These are phyloP conservation scores for Chlorella sorokiniana DNA, from an alignment of 139 green algal species.

Conservation along the genomic window DNA sequence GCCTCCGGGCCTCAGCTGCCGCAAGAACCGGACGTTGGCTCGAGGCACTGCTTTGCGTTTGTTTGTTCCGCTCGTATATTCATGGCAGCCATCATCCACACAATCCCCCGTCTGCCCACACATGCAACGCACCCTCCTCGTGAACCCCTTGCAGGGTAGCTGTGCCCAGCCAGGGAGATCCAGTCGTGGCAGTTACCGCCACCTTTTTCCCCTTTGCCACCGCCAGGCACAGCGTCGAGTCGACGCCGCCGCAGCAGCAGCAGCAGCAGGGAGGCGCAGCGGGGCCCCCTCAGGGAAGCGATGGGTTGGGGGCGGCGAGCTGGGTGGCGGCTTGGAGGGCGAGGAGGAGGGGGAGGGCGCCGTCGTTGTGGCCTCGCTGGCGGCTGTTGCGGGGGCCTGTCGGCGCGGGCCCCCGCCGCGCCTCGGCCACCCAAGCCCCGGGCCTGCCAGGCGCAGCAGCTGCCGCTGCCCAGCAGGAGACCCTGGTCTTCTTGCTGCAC, in stretches of 20 bases:
- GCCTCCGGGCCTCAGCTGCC: neutral
- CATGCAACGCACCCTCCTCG: too few relatives aligned
- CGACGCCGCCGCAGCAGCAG: neutral
- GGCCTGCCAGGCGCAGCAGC: too few relatives aligned
- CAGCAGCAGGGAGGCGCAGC: neutral
- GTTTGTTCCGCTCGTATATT: neutral
- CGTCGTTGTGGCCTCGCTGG: neutral
- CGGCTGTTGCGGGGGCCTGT: neutral
- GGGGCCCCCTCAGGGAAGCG: neutral
- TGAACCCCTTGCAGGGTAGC: constrained; percentile 32
- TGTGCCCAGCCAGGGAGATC: constrained; percentile 52
- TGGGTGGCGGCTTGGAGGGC: constrained; percentile 13
- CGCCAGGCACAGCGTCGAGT: neutral
- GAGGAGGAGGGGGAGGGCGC: neutral
- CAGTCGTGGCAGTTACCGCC: constrained; percentile 67
- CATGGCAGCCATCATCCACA: neutral
- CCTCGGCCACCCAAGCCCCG: neutral
- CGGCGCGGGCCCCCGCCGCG: neutral
- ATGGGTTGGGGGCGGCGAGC: neutral
- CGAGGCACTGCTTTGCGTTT: too few relatives aligned
- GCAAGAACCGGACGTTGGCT: too few relatives aligned
- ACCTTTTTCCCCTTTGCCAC: constrained; percentile 28
- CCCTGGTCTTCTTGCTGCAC: neutral
- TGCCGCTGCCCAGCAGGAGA: neutral
- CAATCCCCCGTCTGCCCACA: neutral